phyloP scores from a whole-genome alignment of 805 yeast species.

The Priceomyces carsonii region DNA sequence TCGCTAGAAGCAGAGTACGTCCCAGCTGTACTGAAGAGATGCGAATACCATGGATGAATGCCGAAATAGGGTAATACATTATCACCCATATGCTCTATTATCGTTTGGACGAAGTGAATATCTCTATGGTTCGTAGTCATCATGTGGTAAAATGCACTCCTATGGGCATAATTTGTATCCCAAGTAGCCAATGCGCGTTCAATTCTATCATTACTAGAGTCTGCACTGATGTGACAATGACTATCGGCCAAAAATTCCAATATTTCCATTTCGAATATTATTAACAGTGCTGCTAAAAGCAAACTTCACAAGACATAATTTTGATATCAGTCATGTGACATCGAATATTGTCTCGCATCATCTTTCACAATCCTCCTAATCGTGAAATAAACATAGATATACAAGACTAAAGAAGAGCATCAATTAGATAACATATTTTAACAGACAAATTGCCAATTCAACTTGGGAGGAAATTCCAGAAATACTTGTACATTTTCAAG shows the following conservation, averaged over 20 bases:
- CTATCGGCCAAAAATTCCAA: constrained; percentile 19
- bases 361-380: too few relatives aligned
- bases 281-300: too few relatives aligned
- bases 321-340: too few relatives aligned
- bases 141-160: constrained; percentile 22
- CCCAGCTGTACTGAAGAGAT: constrained; percentile 49
- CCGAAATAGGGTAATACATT: constrained; percentile 58
- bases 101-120: constrained; percentile 22
- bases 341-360: too few relatives aligned
- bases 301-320: too few relatives aligned
- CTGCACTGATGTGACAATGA: constrained; percentile 36
- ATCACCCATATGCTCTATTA: constrained; percentile 13
- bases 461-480: too few relatives aligned
- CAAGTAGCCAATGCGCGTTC: constrained; percentile 10
- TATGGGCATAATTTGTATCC: constrained; percentile 7
- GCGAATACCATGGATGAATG: constrained; percentile 91
- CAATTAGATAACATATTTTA: too few relatives aligned
- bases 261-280: not conserved
- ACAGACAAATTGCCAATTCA: too few relatives aligned
- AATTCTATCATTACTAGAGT: constrained; percentile 11
- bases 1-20: not conserved
- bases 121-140: constrained; percentile 43
- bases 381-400: too few relatives aligned
- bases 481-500: too few relatives aligned
- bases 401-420: too few relatives aligned